phyloP scores from a whole-genome alignment of 108 stramenopile species.

The Conticribra weissflogii region DNA sequence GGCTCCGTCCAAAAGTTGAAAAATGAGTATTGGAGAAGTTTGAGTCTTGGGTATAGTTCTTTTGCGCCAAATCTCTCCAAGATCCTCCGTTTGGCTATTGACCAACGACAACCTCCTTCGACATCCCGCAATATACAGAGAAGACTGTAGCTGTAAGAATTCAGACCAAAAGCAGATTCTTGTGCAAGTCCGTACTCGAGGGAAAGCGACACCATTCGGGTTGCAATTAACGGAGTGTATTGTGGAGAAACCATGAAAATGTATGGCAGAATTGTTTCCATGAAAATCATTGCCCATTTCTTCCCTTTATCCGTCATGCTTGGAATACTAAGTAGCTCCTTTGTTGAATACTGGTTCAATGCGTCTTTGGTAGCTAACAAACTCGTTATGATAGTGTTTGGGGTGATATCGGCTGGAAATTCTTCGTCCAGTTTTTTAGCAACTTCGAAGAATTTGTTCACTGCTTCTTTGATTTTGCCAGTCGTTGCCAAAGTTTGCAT shows the following conservation, averaged over 20 bases:
- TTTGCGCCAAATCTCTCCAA: not conserved
- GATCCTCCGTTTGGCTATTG: not conserved
- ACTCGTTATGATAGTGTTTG: not conserved
- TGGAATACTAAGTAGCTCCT: not conserved
- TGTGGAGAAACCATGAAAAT: not conserved
- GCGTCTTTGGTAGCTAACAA: not conserved
- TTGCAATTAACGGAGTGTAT: not conserved
- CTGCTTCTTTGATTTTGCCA: not conserved
- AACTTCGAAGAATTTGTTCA: not conserved
- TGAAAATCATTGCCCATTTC: not conserved
- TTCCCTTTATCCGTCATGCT: not conserved
- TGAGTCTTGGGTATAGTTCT: not conserved
- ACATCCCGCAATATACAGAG: not conserved
- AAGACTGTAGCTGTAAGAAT: not conserved
- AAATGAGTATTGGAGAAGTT: not conserved
- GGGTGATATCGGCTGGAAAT: not conserved
- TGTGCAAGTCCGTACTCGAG: not conserved
- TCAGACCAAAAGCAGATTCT: not conserved
- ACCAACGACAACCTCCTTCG: not conserved
- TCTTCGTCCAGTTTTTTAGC: not conserved
- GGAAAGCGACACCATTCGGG: not conserved
- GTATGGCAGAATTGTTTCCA: not conserved
- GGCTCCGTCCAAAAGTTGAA: not conserved
- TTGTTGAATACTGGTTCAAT: not conserved
- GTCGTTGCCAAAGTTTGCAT: not conserved